Conservation (phyloP, 805 yeast genomes). For the Candida suzukii region DNA sequence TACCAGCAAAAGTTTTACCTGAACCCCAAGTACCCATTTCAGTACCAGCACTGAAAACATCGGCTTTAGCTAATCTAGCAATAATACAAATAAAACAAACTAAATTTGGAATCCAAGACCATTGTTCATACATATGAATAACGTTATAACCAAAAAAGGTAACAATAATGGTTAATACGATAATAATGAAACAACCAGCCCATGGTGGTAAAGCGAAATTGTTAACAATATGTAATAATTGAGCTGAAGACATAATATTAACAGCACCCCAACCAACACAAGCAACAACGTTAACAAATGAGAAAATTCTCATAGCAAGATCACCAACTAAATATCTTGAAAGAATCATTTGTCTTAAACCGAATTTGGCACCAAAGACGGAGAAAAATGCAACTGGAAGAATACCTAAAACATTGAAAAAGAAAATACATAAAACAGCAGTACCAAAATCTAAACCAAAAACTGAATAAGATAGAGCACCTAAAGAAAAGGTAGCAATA, state of each 20-base stretch:
- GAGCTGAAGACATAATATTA: conserved; percentile 85
- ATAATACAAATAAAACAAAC: conserved; percentile 71
- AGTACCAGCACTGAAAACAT: conserved; percentile 50
- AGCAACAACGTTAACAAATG: conserved; percentile 71
- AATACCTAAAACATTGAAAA: conserved; percentile 69
- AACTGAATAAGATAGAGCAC: conserved; percentile 56
- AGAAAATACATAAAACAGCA: conserved; percentile 55
- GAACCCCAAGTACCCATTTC: conserved; percentile 26
- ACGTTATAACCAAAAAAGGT: conserved; percentile 80
- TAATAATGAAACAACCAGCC: conserved; percentile 81
- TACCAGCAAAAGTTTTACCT: conserved; percentile 69
- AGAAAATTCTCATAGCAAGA: conserved; percentile 66
- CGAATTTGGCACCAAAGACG: conserved; percentile 74
- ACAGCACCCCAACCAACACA: conserved; percentile 97
- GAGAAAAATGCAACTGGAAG: conserved; percentile 80
- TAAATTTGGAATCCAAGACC: conserved; percentile 81
- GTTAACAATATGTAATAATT: conserved; percentile 72
- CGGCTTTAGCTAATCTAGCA: conserved; percentile 64
- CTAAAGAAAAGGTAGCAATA: conserved; percentile 74
- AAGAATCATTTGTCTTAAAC: conserved; percentile 82
- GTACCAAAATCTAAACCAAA: conserved; percentile 72
- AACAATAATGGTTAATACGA: conserved; percentile 59
- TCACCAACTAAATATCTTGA: conserved; percentile 77
- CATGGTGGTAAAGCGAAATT: conserved; percentile 65
- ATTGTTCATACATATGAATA: conserved; percentile 77